These are phyloP conservation scores for Lentinus brumalis DNA, from an alignment of 768 basidiomycete species.

Conservation along the genomic window DNA sequence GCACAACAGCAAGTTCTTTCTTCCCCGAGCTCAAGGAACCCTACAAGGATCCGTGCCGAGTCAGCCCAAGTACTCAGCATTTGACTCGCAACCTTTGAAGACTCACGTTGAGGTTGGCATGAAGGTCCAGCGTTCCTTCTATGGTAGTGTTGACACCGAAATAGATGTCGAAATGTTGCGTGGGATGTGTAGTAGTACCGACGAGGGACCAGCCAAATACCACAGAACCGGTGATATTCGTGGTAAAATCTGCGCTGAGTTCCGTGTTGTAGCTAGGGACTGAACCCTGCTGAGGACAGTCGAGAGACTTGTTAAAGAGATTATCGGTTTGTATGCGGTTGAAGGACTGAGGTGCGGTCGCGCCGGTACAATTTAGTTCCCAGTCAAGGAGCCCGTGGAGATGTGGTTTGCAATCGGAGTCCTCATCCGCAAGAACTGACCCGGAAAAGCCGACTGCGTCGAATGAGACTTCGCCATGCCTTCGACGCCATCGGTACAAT, in stretches of 20 bases:
- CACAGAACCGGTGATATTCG: slow-evolving; percentile 35
- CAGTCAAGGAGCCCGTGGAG: slow-evolving; percentile 9
- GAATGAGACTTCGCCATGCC: no score
- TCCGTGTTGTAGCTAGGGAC: slow-evolving; percentile 20
- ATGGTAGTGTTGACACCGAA: slow-evolving; percentile 41
- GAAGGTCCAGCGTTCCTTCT: slow-evolving; percentile 39
- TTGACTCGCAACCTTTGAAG: no score
- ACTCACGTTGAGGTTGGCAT: slow-evolving; percentile 39
- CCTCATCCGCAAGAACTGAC: not conserved
- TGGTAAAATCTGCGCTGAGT: slow-evolving; percentile 25
- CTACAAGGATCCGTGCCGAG: slow-evolving; percentile 15
- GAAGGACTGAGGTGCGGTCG: slow-evolving; percentile 16
- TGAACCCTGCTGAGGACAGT: slow-evolving; percentile 20
- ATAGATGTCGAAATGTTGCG: slow-evolving; percentile 1
- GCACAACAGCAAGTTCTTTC: slow-evolving; percentile 40
- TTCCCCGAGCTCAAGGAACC: slow-evolving; percentile 46
- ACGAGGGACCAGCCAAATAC: slow-evolving; percentile 40
- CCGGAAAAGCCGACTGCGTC: not conserved
- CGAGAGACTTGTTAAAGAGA: slow-evolving; percentile 18
- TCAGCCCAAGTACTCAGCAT: not conserved
- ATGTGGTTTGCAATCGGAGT: not conserved
- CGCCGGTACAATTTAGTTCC: no score
- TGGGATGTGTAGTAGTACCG: slow-evolving; percentile 45
- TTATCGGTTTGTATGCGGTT: slow-evolving; percentile 19
- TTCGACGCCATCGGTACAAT: no score